These are phyloP conservation scores for Cunninghamia lanceolata DNA, from an alignment of 75 land plant species.

Conservation along the genomic window DNA sequence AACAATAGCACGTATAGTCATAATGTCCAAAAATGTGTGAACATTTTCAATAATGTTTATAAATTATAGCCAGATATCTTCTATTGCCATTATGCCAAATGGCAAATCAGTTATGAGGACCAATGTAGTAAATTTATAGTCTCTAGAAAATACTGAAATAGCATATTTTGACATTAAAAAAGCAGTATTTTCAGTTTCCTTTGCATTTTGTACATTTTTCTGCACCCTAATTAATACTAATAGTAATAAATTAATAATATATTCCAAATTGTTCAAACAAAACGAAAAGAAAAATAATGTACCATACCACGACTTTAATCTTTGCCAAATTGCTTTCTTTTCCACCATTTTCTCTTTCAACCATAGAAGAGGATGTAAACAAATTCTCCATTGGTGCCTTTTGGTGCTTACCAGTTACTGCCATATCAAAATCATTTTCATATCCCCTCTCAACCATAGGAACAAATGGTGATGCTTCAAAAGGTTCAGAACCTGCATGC, in stretches of 20 bases:
- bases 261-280: not conserved
- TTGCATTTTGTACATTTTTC: not conserved
- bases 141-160: not conserved
- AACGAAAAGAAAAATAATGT: not conserved
- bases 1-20: not conserved
- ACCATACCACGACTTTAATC: conserved; percentile 98
- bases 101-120: not conserved
- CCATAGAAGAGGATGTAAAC: conserved; percentile 26
- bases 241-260: not conserved
- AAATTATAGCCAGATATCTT: not conserved
- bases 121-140: not conserved
- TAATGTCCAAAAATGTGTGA: not conserved
- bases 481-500: conserved; percentile 84
- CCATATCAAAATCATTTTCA: conserved; percentile 55
- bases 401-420: conserved; percentile 32
- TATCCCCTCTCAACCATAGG: conserved; percentile 50
- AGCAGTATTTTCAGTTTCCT: not conserved
- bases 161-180: not conserved
- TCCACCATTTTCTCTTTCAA: conserved; percentile 59
- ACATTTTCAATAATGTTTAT: not conserved
- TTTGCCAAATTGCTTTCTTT: conserved; percentile 84
- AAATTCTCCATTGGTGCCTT: conserved; percentile 38
- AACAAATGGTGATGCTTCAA: conserved; percentile 93
- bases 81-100: not conserved
- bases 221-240: not conserved